phyloP scores from a whole-genome alignment of 2,329 filamentous ascomycete genomes.

The Ophiostoma quercus region DNA sequence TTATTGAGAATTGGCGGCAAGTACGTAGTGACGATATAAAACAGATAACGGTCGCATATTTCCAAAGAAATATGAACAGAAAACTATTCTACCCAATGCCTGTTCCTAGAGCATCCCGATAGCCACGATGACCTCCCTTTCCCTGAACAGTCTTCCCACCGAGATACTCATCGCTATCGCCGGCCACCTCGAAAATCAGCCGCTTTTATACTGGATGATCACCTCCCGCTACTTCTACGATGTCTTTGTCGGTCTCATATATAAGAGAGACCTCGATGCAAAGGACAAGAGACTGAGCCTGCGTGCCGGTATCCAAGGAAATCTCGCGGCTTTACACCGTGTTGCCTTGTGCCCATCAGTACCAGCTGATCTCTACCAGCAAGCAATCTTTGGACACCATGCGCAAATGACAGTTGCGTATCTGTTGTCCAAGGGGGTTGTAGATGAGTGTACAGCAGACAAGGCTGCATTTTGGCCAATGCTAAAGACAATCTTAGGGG shows the following conservation, averaged over 20 bases:
- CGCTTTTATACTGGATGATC: background rate
- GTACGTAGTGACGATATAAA: background rate
- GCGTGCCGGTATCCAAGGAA: constrained; percentile 17
- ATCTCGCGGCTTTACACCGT: constrained; percentile 15
- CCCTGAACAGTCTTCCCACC: constrained; percentile 17
- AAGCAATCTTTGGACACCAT: background rate
- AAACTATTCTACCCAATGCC: background rate
- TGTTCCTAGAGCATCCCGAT: background rate
- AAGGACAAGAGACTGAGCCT: background rate
- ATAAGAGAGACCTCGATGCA: constrained; percentile 16
- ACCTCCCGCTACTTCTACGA: constrained; percentile 18
- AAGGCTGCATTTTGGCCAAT: constrained; percentile 20
- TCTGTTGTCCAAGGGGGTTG: background rate
- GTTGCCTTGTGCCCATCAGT: background rate
- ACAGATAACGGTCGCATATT: background rate
- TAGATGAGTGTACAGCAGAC: background rate
- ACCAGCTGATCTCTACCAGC: background rate
- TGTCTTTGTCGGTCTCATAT: constrained; percentile 13
- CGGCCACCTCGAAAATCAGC: constrained; percentile 7
- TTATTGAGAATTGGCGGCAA: background rate
- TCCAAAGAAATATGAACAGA: background rate
- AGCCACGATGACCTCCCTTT: background rate
- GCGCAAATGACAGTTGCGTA: background rate
- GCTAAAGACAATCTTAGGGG: constrained; percentile 14
- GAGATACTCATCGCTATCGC: constrained; percentile 19